Conservation (phyloP, 768 basidiomycete species). For the Mycena leptocephala region DNA sequence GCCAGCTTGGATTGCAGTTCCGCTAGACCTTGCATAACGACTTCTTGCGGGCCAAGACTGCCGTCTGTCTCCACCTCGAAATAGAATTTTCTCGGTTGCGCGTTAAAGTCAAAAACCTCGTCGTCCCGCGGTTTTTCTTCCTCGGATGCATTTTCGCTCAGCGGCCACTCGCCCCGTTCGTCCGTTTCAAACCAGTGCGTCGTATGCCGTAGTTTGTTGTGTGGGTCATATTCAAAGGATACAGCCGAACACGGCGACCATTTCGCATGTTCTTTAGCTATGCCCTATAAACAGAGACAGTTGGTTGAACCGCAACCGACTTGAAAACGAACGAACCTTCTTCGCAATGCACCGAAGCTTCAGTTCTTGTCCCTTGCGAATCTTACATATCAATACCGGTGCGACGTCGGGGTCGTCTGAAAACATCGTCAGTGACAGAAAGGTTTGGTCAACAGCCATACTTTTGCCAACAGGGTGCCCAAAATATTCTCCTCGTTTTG, state of each 20-base stretch:
- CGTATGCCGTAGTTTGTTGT: slow-evolving; percentile 97
- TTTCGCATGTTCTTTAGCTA: slow-evolving; percentile 98
- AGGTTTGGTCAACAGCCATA: slow-evolving; percentile 48
- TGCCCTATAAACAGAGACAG: slow-evolving; percentile 71
- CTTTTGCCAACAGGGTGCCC: slow-evolving; percentile 91
- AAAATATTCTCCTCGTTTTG: slow-evolving; percentile 82
- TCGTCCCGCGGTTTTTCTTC: slow-evolving; percentile 88
- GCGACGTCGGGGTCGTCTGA: slow-evolving; percentile 73
- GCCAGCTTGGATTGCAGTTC: slow-evolving; percentile 88
- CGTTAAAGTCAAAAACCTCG: slow-evolving; percentile 89
- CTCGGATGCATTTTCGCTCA: slow-evolving; percentile 88
- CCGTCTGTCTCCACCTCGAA: slow-evolving; percentile 97
- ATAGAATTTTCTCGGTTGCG: slow-evolving; percentile 93
- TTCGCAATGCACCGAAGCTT: slow-evolving; percentile 90
- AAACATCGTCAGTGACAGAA: slow-evolving; percentile 14
- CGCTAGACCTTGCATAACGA: slow-evolving; percentile 86
- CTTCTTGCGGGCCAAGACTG: slow-evolving; percentile 89
- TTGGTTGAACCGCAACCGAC: background rate
- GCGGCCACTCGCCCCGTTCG: slow-evolving; percentile 90
- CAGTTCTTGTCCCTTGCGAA: slow-evolving; percentile 95
- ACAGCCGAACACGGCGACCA: slow-evolving; percentile 98
- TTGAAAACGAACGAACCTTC: slow-evolving; percentile 80
- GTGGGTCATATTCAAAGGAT: slow-evolving; percentile 97
- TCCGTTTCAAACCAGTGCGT: slow-evolving; percentile 95
- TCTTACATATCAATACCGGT: slow-evolving; percentile 91